Base-by-base conservation (phyloP, 257 asterid genomes). In the Sherardia arvensis region DNA sequence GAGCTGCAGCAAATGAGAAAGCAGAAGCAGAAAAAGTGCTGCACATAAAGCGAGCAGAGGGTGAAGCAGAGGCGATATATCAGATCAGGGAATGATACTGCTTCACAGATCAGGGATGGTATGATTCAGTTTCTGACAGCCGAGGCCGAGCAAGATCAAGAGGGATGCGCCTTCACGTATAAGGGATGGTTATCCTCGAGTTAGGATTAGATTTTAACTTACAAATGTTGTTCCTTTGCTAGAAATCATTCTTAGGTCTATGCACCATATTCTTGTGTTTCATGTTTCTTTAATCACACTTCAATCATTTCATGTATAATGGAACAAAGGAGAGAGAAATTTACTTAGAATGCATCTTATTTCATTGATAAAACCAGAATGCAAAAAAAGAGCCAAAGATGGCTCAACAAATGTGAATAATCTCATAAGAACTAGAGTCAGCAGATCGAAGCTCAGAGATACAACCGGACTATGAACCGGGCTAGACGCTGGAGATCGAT, bases 11-110 rank as follows among this genome's bases (percentile, higher is more conserved):
- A 34, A 66, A 12, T 32, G 77, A 70, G 30, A 75, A 28, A n/a
- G 76, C 76, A 23, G 77, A 59, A 53, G 77, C 77, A 34, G 77
- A 76, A 66, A 71, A 71, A 63, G 53, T 64, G 36, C 32, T 67
- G 43, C 77, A 76, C 66, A 76, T 71, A 58, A 76, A 67, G 66
- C 55, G 25, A 30, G 80, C 80, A 20, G 80, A 76, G 20, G 80
- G 68, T 15, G 77, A 76, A 30, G 77, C 77, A 11, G 74, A 76
- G 26, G 25, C 77, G 0, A 71, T 40, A 53, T 76, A 63, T 48
- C 54, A 71, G 53, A 68, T 69, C 8, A 74, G 77, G 21, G 11
- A 21, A 58, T 17, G 71, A 63, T 28, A 38, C 67, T 36, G 59
- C 68, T 57, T n/a, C 67, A 28, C 62, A 71, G 29, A 56, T 75